Percentiles rank a stretch among this genome's conserved stretches.
Conservation (phyloP, 2,329 filamentous ascomycete species). For the Leptographium wingfieldii region DNA sequence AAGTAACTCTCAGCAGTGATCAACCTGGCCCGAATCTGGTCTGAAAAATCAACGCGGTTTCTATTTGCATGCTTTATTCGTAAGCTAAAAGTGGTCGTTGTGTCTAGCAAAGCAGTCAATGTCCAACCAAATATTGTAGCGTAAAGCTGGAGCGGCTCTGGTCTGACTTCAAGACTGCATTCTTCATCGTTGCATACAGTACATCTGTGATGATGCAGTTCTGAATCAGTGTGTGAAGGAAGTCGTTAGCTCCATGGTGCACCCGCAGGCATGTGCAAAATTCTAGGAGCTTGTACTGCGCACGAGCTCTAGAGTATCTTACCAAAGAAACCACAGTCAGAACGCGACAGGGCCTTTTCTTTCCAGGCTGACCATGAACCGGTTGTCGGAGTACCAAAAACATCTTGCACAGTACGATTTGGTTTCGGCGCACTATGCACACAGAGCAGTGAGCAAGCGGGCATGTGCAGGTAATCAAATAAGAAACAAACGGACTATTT, state of each 20-base stretch:
- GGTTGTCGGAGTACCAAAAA: constrained; percentile 21
- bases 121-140: no score
- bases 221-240: background rate
- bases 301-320: constrained; percentile 2
- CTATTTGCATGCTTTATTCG: no score
- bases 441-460: background rate
- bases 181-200: no score
- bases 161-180: no score
- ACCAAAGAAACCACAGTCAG: constrained; percentile 7
- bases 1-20: no score
- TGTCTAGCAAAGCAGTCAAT: no score
- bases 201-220: background rate
- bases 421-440: constrained; percentile 30
- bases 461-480: background rate
- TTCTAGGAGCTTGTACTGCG: constrained; percentile 6
- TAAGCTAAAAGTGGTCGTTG: no score
- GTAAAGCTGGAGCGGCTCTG: no score
- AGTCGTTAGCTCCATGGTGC: background rate
- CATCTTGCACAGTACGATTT: constrained; percentile 32
- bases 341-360: constrained; percentile 8
- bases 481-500: constrained; percentile 25
- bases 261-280: constrained; percentile 6
- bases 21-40: no score
- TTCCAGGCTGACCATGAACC: background rate
- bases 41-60: no score